A percentile compares a stretch with the other conserved stretches of the same genome.
Evolutionary conservation across 1,284 basidiomycete genomes (phyloP).

Genomic region (Caloboletus firmus): DNA sequence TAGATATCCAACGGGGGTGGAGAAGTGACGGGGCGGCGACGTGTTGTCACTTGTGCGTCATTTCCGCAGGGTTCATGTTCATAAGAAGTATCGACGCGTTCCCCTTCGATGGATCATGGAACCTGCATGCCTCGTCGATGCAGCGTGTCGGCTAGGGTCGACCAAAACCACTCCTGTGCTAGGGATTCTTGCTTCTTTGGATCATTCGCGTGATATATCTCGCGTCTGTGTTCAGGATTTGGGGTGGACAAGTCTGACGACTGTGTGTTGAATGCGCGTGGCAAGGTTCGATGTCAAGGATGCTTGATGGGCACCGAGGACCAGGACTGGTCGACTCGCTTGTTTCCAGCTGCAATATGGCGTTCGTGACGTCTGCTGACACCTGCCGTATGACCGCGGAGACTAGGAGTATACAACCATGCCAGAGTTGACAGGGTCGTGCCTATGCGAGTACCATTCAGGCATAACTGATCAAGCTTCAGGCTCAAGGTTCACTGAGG

Average conservation of each 20-base stretch:
- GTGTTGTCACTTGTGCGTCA: not conserved
- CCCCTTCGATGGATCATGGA: conserved; percentile 3
- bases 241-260: not conserved
- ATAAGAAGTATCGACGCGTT: not conserved
- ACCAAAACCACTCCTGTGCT: conserved; percentile 1
- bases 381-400: conserved; percentile 6
- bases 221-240: conserved; percentile 11
- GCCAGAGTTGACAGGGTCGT: not conserved
- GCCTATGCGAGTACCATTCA: not conserved
- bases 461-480: not conserved
- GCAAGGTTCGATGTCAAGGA: not conserved
- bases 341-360: not conserved
- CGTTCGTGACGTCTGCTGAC: not conserved
- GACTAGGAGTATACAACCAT: not conserved
- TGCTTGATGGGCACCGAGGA: not conserved
- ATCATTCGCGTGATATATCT: not conserved
- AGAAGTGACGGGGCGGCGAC: not conserved
- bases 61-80: conserved; percentile 12
- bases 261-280: not conserved
- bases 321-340: not conserved
- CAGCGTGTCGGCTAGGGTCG: conserved; percentile 24
- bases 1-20: not conserved
- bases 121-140: conserved; percentile 24
- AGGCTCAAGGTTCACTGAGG: not conserved
- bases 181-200: not conserved